Conservation (phyloP, 2,329 filamentous ascomycete genomes). For the Incumbomyces lentus region DNA sequence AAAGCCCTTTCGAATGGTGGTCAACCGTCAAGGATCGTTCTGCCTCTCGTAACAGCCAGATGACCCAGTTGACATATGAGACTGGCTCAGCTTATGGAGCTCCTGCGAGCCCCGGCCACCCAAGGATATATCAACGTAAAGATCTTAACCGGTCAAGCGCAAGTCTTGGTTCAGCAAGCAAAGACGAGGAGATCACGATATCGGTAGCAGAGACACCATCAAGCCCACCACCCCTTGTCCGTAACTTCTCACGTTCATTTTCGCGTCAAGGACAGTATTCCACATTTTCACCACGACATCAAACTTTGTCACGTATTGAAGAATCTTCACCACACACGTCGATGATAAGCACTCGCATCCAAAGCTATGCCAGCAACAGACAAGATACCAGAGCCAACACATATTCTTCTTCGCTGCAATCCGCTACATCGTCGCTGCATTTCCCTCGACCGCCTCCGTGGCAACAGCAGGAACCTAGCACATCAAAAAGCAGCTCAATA, state of each 20-base stretch:
- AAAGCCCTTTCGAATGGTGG: constrained; percentile 22
- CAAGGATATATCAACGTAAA: not conserved
- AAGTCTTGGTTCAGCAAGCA: not conserved
- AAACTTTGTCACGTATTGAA: constrained; percentile 16
- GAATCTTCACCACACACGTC: constrained; percentile 17
- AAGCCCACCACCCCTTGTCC: not conserved
- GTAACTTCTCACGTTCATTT: constrained; percentile 6
- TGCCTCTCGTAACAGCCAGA: constrained; percentile 1
- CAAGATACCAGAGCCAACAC: not conserved
- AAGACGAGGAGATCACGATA: not conserved
- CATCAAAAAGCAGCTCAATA: constrained; percentile 2
- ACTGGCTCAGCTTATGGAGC: not conserved
- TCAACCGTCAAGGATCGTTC: constrained; percentile 16
- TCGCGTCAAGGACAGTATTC: not conserved
- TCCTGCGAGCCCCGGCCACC: not conserved
- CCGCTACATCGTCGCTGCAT: not conserved
- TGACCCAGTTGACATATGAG: constrained; percentile 3
- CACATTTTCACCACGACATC: not conserved
- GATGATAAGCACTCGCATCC: constrained; percentile 10
- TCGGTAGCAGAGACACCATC: not conserved
- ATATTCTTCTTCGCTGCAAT: not conserved
- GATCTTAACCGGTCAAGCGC: not conserved
- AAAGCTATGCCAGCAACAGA: constrained; percentile 1
- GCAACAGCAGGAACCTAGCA: not conserved
- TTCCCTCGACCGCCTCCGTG: not conserved